These are phyloP conservation scores for Trichoderma afroharzianum DNA, from an alignment of 2,329 filamentous ascomycete genomes.

Conservation along the genomic window DNA sequence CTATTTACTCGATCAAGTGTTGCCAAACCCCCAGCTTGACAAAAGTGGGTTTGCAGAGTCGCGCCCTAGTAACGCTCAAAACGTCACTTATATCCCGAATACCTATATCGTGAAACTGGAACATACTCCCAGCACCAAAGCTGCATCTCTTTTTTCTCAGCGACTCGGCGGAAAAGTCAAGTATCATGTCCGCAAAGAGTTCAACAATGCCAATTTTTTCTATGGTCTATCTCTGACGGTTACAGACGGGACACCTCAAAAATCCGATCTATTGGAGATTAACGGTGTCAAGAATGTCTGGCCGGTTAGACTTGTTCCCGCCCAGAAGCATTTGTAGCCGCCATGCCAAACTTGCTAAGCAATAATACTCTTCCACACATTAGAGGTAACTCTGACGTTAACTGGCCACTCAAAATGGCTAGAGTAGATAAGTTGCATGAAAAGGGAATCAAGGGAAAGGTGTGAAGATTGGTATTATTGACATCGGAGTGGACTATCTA, in stretches of 20 bases:
- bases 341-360: too few relatives aligned
- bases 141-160: background rate
- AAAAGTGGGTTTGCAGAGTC: background rate
- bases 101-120: constrained; percentile 15
- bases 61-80: background rate
- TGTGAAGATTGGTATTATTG: background rate
- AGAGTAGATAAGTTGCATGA: too few relatives aligned
- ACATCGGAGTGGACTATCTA: background rate
- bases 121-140: background rate
- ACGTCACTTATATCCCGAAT: background rate
- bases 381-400: too few relatives aligned
- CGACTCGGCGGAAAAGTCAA: background rate
- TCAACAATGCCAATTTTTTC: background rate
- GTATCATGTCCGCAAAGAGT: background rate
- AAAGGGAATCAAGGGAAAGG: too few relatives aligned
- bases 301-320: constrained; percentile 44
- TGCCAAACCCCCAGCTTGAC: background rate
- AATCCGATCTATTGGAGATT: background rate
- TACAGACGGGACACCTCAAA: background rate
- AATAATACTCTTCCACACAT: too few relatives aligned
- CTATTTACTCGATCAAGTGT: background rate
- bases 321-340: background rate
- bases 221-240: background rate
- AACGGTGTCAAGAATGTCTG: constrained; percentile 45
- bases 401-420: too few relatives aligned